Conservation (phyloP, 148 eudicot genomes). For the Linanthus parryae region DNA sequence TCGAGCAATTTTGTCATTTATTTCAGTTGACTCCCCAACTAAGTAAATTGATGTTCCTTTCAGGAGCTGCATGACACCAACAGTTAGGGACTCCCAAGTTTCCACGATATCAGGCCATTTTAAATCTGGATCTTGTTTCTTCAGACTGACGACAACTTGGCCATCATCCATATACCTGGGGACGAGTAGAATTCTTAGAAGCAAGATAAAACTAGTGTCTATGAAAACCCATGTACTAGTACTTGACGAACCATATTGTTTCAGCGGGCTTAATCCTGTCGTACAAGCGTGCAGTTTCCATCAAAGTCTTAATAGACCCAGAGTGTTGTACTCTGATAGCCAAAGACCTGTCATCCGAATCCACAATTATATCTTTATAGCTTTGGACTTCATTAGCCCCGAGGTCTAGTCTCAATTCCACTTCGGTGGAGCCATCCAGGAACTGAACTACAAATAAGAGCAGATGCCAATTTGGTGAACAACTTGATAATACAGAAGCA, state of each 20-base stretch:
- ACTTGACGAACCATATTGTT: slow-evolving; percentile 73
- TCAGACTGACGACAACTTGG: slow-evolving; percentile 70
- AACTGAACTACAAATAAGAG: slow-evolving; percentile 49
- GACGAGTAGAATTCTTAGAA: too few relatives aligned
- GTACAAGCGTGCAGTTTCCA: slow-evolving; percentile 66
- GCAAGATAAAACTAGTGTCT: slow-evolving; percentile 2
- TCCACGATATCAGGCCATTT: slow-evolving; percentile 90
- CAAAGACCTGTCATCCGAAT: slow-evolving; percentile 60
- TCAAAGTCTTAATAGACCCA: slow-evolving; percentile 46
- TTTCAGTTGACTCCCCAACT: slow-evolving; percentile 82
- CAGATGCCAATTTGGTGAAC: background rate
- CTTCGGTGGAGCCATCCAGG: slow-evolving; percentile 65
- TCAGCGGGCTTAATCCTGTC: slow-evolving; percentile 83
- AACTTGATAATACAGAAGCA: slow-evolving; percentile 3
- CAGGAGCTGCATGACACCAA: slow-evolving; percentile 65
- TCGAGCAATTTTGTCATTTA: slow-evolving; percentile 66
- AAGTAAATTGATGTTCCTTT: slow-evolving; percentile 76
- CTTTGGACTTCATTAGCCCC: slow-evolving; percentile 31
- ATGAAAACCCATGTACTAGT: slow-evolving; percentile 5
- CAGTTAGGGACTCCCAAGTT: slow-evolving; percentile 85
- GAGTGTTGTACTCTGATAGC: slow-evolving; percentile 33
- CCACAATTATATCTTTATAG: slow-evolving; percentile 57
- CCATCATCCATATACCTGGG: slow-evolving; percentile 87
- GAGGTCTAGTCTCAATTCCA: slow-evolving; percentile 73
- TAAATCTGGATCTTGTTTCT: slow-evolving; percentile 80